These are phyloP conservation scores for Aureobasidium subglaciale DNA, from an alignment of 2,329 filamentous ascomycete genomes.

Conservation along the genomic window DNA sequence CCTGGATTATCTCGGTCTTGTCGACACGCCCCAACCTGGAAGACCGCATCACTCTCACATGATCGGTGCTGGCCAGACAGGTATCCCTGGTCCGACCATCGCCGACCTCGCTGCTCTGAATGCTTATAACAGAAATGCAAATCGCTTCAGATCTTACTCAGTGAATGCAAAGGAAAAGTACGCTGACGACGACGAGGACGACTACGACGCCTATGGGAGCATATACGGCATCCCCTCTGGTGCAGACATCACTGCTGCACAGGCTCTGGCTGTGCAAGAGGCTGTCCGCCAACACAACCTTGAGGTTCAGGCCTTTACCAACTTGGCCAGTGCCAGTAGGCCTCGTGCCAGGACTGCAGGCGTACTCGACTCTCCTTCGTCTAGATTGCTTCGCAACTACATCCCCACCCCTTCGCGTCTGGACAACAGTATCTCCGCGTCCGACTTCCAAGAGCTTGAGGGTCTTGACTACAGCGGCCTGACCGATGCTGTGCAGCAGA, in stretches of 20 bases:
- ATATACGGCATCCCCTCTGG: slow-evolving; percentile 53
- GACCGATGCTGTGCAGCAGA: slow-evolving; percentile 71
- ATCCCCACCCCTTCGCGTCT: slow-evolving; percentile 68
- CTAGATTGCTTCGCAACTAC: slow-evolving; percentile 60
- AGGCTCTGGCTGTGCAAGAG: slow-evolving; percentile 54
- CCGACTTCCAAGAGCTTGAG: slow-evolving; percentile 68
- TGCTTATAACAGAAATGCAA: slow-evolving; percentile 69
- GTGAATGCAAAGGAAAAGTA: slow-evolving; percentile 99
- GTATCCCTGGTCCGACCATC: slow-evolving; percentile 43
- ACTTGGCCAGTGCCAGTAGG: slow-evolving; percentile 70
- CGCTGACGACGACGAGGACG: slow-evolving; percentile 77
- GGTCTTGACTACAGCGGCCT: slow-evolving; percentile 74
- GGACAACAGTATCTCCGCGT: slow-evolving; percentile 66
- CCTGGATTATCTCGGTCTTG: slow-evolving; percentile 88
- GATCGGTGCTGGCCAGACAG: slow-evolving; percentile 1
- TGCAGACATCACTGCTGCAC: slow-evolving; percentile 50
- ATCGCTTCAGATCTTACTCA: slow-evolving; percentile 91
- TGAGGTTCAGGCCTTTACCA: slow-evolving; percentile 86
- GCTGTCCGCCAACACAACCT: slow-evolving; percentile 86
- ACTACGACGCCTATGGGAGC: slow-evolving; percentile 47
- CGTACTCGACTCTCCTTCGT: slow-evolving; percentile 71
- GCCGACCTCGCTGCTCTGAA: slow-evolving; percentile 69
- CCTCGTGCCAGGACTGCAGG: slow-evolving; percentile 88
- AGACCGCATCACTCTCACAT: slow-evolving; percentile 7
- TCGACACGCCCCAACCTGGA: slow-evolving; percentile 78